Evolutionary conservation across 2,329 filamentous ascomycete genomes (phyloP), one percentile per base, ranked within the genome.

Genomic region (Curvularia hawaiiensis): DNA sequence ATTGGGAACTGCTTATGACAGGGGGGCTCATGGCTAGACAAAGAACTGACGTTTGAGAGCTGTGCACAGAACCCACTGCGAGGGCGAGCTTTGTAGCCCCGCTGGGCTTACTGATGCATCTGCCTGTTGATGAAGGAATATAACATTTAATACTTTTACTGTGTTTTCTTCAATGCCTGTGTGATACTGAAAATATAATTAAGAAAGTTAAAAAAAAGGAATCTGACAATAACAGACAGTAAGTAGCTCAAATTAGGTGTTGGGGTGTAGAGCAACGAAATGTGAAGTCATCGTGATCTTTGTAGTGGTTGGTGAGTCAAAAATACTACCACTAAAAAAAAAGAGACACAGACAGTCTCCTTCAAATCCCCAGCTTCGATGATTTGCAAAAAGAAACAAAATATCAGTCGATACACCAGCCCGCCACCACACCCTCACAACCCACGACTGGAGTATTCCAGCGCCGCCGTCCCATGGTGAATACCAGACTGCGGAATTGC

Each of bases 401-500:
- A 72, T 67, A 64, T 69, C 66, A 71, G 74, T 77, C 54, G 73
- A 73, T 65, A 64, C 63, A 70, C 68, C 73, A 75, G 69, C 70
- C 73, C 71, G 58, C 64, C 67, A 65, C 26, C n/a, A 58, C 59
- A 53, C 63, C 66, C 68, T 66, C 70, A 31, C 72, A 75, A 77
- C 73, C 74, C 58, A 31, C 54, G 66, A 64, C 67, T 67, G 61
- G 68, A 74, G 75, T 76, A 75, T 60, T 77, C 74, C 74, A 75
- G 72, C 71, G 63, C 72, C 74, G 75, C 74, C 74, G 70, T 73
- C 73, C 73, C 68, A 72, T 75, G 72, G 73, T 77, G 74, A 75
- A 75, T 66, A 61, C 73, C 64, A 56, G 73, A 75, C 67, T 77
- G 74, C 75, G 73, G 74, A 76, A 77, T 76, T 76, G 66, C 75